Base-by-base conservation (phyloP, 2,329 filamentous ascomycete species). In the Zymoseptoria crescenta region DNA sequence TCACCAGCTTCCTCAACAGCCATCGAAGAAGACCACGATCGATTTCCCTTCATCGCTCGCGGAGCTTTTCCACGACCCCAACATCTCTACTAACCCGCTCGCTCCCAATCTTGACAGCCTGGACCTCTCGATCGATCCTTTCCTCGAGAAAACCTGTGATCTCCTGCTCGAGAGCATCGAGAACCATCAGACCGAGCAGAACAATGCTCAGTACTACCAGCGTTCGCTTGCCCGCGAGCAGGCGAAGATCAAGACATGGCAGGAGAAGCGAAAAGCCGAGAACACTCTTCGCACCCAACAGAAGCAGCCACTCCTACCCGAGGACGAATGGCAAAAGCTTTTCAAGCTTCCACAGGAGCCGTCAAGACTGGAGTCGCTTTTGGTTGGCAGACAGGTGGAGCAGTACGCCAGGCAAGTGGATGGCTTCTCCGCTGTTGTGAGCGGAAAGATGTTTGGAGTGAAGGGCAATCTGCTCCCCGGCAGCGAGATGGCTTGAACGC, bases 191-290 rank as follows among this genome's bases (percentile, higher is more conserved):
- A 96, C 92, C 61, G 94, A 99, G 78, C 88, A 96, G 74, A 97
- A 97, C 85, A 99, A 99, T 83, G 94, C 95, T 80, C 92, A 96
- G 77, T 90, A 88, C 83, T 96, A 96, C 81, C 91, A 96, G 79
- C 86, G 94, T 71, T 91, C 95, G 72, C 83, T 97, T 59, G 88
- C 87, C 56, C 89, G 94, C 69, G 94, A 99, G 80, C 94, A 99
- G 80, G 80, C 88, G 70, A 99, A 97, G 84, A 96, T 99, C 70
- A 87, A 89, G 57, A 88, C 91, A 66, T 99, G 94, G 94, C 93
- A 97, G 79, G 80, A 87, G 62, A 97, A 99, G 86, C 88, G 94
- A 73, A 96, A 96, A 81, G 87, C 90, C 16, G 94, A 99, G 83
- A 99, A 99, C 73, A 87, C 88, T 29, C 87, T 87, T 61, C 85